These are phyloP conservation scores for Ceriops zippeliana DNA, from an alignment of 345 rosid genomes.

Conservation along the genomic window DNA sequence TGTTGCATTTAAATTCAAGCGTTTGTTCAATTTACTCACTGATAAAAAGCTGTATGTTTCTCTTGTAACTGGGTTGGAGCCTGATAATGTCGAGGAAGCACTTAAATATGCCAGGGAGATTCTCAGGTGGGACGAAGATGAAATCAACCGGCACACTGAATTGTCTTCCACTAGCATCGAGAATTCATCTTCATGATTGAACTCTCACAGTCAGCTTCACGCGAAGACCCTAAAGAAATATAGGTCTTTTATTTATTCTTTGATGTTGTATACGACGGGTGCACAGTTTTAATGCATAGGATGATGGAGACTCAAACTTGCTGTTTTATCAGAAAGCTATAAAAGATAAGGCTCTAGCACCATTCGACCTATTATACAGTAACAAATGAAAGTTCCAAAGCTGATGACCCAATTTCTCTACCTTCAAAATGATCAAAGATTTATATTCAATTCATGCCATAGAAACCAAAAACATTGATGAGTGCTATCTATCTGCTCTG, in stretches of 20 bases:
- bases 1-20: conserved; percentile 69
- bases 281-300: background rate
- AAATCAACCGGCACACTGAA: conserved; percentile 30
- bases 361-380: too few relatives aligned
- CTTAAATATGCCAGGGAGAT: conserved; percentile 63
- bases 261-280: background rate
- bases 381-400: too few relatives aligned
- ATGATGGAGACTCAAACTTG: background rate
- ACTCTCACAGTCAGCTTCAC: background rate
- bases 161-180: conserved; percentile 43
- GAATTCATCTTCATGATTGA: conserved; percentile 42
- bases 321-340: too few relatives aligned
- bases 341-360: too few relatives aligned
- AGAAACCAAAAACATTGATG: background rate
- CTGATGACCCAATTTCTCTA: too few relatives aligned
- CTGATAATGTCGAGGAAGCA: conserved; percentile 55
- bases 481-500: background rate
- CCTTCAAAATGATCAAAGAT: too few relatives aligned
- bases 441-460: too few relatives aligned
- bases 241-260: background rate
- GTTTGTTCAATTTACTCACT: conserved; percentile 44
- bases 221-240: background rate
- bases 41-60: conserved; percentile 59
- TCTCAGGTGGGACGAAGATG: conserved; percentile 54
- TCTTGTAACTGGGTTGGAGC: conserved; percentile 48